Percentiles rank a stretch among this genome's conserved stretches.
Conservation (phyloP, 306 rosid genomes). For the Myrica gale region DNA sequence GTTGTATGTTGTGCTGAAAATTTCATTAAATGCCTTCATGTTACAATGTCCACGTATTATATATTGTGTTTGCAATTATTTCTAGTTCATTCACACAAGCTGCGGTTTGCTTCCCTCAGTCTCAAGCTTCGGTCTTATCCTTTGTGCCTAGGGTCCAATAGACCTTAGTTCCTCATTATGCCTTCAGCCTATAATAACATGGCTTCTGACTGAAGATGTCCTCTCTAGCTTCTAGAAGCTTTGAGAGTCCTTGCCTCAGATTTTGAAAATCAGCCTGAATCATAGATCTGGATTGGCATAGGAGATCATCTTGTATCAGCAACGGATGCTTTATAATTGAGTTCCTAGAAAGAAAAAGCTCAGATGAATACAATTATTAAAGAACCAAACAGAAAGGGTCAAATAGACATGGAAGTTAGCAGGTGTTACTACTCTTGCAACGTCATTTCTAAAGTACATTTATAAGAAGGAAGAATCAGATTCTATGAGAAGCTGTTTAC, state of each 20-base stretch:
- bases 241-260: too few relatives aligned
- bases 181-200: background rate
- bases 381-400: background rate
- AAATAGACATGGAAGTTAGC: too few relatives aligned
- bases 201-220: background rate
- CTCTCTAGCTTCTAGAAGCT: too few relatives aligned
- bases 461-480: too few relatives aligned
- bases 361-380: too few relatives aligned
- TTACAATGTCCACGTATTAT: background rate
- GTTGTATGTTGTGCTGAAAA: background rate
- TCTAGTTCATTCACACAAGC: background rate
- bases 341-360: too few relatives aligned
- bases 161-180: background rate
- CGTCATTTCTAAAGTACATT: background rate
- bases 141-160: background rate
- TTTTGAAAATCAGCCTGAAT: too few relatives aligned
- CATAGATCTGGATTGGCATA: too few relatives aligned
- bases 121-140: too few relatives aligned
- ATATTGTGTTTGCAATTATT: background rate
- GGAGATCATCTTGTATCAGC: too few relatives aligned
- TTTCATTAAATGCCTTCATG: background rate
- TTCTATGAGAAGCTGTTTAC: background rate
- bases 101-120: background rate
- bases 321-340: too few relatives aligned
- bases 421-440: background rate